Evolutionary conservation across 202 grass and related monocot species (phyloP), one percentile per base, ranked within the genome.

Genomic region (Sporobolus alterniflorus): DNA sequence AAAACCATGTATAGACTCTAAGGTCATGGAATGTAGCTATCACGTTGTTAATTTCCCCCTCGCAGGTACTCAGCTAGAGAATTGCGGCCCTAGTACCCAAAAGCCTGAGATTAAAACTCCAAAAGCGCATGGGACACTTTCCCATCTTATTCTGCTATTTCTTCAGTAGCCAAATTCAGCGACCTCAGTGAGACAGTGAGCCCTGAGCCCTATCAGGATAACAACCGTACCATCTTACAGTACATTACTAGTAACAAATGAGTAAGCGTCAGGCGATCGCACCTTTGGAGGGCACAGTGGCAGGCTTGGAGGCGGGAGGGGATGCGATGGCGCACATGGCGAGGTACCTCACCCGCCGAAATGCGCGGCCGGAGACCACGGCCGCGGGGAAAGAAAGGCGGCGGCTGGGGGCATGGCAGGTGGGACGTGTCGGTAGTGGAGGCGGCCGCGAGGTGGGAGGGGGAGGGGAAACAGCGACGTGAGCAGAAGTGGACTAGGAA

Each of bases 241-340:
- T n/a, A 49, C 64, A 85, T 46, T 64, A n/a, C 29, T 72, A 16
- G 1, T 7, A 71, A 15, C 9, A 42, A 11, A 29, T 2, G 7
- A 86, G 22, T 32, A 73, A 54, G 14, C 40, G 67, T 17, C 29
- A 3, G 50, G 61, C 32, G 67, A 71, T 28, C 67, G 77, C 73
- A 96, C 93, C 93, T 96, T 96, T 71, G 91, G 91, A 91, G 11
- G 89, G 85, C 46, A 78, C 30, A 61, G 87, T 24, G 15, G 56
- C 85, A 32, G 74, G 69, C 57, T 84, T 77, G 74, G 88, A 49
- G 32, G 67, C 40, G 10, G 89, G 78, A 82, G 93, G 85, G 25
- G 91, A 92, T 76, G 89, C 88, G 77, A 99, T 75, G 78, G 89
- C 86, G 62, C 83, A 88, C 52, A 96, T 73, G 25, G 84, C 70